Evolutionary conservation across 1,284 basidiomycete species (phyloP).

Genomic region (Pyrrhoderma noxium): DNA sequence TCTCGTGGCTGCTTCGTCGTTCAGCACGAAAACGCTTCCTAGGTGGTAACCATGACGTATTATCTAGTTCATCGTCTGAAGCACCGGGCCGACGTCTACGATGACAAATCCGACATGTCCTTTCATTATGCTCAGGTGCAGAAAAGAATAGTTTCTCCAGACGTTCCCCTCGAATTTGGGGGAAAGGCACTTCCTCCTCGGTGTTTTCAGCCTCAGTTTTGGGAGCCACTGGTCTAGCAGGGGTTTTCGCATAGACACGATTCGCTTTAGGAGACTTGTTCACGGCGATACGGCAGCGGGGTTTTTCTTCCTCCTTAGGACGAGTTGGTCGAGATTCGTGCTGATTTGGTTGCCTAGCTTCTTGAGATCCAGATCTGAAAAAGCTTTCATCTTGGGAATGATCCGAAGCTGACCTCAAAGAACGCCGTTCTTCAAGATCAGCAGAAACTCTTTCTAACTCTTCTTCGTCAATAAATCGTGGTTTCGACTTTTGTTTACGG

Average conservation of each 20-base stretch:
- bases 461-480: slow-evolving; percentile 37
- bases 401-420: slow-evolving; percentile 32
- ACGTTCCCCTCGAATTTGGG: slow-evolving; percentile 67
- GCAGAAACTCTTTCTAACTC: slow-evolving; percentile 48
- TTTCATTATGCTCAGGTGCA: slow-evolving; percentile 59
- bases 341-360: neutral
- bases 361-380: neutral
- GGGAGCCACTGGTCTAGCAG: no score
- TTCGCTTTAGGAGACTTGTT: neutral
- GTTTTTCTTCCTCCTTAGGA: neutral
- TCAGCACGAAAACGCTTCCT: slow-evolving; percentile 11
- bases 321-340: neutral
- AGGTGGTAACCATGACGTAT: slow-evolving; percentile 24
- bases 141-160: slow-evolving; percentile 79
- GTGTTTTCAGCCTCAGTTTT: neutral
- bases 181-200: slow-evolving; percentile 55
- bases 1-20: slow-evolving; percentile 18
- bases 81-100: slow-evolving; percentile 31
- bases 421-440: slow-evolving; percentile 53
- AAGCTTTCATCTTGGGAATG: slow-evolving; percentile 3
- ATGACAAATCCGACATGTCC: slow-evolving; percentile 61
- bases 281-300: slow-evolving; percentile 8
- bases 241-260: no score
- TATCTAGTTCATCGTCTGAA: slow-evolving; percentile 19
- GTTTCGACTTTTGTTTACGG: slow-evolving; percentile 19